Conservation (phyloP, 202 grass and related monocot species). For the Musa balbisiana region DNA sequence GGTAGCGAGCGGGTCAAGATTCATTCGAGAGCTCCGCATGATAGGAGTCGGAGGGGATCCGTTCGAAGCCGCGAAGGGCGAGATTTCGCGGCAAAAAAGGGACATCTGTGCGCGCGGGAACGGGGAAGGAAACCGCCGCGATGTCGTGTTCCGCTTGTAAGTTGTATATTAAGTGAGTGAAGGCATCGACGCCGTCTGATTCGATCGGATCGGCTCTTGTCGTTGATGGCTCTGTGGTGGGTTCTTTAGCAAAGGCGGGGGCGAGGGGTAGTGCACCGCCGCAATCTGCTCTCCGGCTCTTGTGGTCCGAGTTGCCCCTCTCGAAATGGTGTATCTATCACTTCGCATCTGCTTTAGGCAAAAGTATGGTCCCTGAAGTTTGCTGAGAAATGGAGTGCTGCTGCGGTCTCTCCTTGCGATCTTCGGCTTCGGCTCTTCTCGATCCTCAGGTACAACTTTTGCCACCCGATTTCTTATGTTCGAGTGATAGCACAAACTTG, state of each 20-base stretch:
- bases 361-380: not conserved
- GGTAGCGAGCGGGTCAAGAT: not conserved
- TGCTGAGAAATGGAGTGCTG: slow-evolving; percentile 30
- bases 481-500: not conserved
- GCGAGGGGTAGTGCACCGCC: slow-evolving; percentile 1
- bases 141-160: not conserved
- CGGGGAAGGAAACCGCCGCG: not conserved
- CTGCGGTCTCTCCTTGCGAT: slow-evolving; percentile 5
- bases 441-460: slow-evolving; percentile 28
- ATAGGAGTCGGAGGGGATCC: not conserved
- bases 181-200: not conserved
- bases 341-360: no score
- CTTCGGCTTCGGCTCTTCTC: slow-evolving; percentile 13
- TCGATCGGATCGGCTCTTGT: not conserved
- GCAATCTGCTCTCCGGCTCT: not conserved
- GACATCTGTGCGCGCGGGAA: not conserved
- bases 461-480: not conserved
- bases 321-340: slow-evolving; percentile 9
- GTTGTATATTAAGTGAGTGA: not conserved
- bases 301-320: slow-evolving; percentile 21
- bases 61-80: no score
- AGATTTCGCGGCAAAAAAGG: no score
- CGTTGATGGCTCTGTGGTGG: not conserved
- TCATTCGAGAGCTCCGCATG: not conserved
- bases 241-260: not conserved